Base-by-base conservation (phyloP, 2,329 filamentous ascomycete genomes). In the Trichocomaceae sp. region DNA sequence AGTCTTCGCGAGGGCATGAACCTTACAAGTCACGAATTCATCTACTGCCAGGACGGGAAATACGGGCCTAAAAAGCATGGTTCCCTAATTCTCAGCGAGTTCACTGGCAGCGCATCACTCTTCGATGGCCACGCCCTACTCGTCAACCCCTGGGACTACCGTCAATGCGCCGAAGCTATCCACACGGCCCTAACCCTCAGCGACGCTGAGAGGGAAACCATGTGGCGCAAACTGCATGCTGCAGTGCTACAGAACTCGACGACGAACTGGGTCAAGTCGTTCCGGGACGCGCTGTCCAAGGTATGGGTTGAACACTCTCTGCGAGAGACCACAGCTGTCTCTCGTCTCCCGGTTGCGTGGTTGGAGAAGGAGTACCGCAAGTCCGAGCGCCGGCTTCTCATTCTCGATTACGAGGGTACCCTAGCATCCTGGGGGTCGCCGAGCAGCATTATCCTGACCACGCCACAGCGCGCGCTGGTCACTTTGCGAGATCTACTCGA, bases 1-100 rank as follows among this genome's bases (percentile, higher is more conserved):
- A 95, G 90, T 67, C 84, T 97, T 63, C 89, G 93, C 51, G 92
- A 97, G 69, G 92, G 92, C 59, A 97, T 97, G 93, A 97, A 96
- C 68, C 74, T 97, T 54, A 96, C 92, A 0, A 91, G 88, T 5
- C 93, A 97, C 68, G 92, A 97, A 69, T 97, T 90, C 66, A 81
- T 96, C 33, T 88, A 89, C 61, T 96, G 91, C 66, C 92, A 97
- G 67, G 92, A 97, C 65, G 91, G 91, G 41, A 82, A 82, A 61
- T 78, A 82, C 58, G 77, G 79, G 2, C 76, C 84, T 55, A 90
- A 90, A 75, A 91, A 89, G 71, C 84, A 93, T 64, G 90, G 90
- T 2, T 91, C 90, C 1, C 78, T 97, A 44, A 96, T 97, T 60
- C 77, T 97, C 52, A 96, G 90, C 59, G 92, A 97, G 69, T 97